Base-by-base conservation (phyloP, 129 eudicot species). In the Glebionis coronaria region DNA sequence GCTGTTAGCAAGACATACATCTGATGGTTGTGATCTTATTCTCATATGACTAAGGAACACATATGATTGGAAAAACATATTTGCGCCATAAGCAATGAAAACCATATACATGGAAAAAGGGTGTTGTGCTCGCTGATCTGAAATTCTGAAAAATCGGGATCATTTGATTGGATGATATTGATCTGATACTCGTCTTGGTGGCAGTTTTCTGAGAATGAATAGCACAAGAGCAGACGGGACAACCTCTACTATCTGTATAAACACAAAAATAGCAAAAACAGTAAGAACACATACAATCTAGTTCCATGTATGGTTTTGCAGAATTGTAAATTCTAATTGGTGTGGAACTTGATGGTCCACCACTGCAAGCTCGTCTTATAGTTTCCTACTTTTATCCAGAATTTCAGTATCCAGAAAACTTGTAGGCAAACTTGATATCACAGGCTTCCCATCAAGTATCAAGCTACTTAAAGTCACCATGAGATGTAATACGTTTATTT, bases 171-270 rank as follows among this genome's bases (percentile, higher is more conserved):
- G 80, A 35, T 88, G 87, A 59, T 88, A 92, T 13, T 88, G 95
- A 50, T 85, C 90, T 3, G 91, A 82, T 14, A 80, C 78, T 5
- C 85, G 85, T 70, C 72, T 82, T 19, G 94, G 94, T 2, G 96
- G 95, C 28, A 92, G 63, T 77, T 88, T 88, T 63, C 96, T 74
- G 45, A 92, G 85, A 52, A 92, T 84, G 71, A 85, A 92, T 69
- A 92, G 92, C 67, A 88, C 98, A 50, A 92, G 73, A 4, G 87
- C 88, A n/a, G 96, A 88, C 4, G 95, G 96, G 15, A 92, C 15
- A 19, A 92, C 79, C 81, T 92, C 98, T 52, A 83, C 97, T 45
- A 81, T 62, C 97, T 84, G 84, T 15, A 73, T 21, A 69, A 40
- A 13, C 4, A 40, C 40, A 31, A 12, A 56, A 5, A 56, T 31